Evolutionary conservation across 108 stramenopile genomes (phyloP).

Genomic region (Nitzschia sp.): DNA sequence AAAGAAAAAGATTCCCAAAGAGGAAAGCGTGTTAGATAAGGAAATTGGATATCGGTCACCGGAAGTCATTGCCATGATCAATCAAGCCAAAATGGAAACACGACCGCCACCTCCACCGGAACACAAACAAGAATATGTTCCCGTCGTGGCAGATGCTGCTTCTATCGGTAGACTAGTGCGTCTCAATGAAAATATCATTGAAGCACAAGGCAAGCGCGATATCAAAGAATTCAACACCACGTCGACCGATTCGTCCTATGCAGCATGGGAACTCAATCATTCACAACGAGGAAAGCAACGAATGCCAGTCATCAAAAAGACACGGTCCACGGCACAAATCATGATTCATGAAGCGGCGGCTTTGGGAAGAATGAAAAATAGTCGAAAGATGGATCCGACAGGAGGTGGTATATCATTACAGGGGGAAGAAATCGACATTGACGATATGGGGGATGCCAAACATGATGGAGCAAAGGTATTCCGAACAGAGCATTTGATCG

Average conservation of each 20-base stretch:
- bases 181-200: slow-evolving; percentile 17
- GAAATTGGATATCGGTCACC: slow-evolving; percentile 21
- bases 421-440: slow-evolving; percentile 23
- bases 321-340: slow-evolving; percentile 1
- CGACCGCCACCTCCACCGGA: slow-evolving; percentile 22
- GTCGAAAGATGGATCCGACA: background rate
- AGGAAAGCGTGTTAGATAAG: slow-evolving; percentile 11
- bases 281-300: background rate
- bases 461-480: slow-evolving; percentile 16
- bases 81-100: slow-evolving; percentile 22
- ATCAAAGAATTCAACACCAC: slow-evolving; percentile 2
- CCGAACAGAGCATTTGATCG: slow-evolving; percentile 26
- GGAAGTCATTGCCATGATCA: slow-evolving; percentile 1
- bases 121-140: slow-evolving; percentile 19
- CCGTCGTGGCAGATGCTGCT: slow-evolving; percentile 11
- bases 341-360: slow-evolving; percentile 30
- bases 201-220: slow-evolving; percentile 19
- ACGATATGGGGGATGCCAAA: slow-evolving; percentile 22
- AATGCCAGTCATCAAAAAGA: background rate
- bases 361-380: slow-evolving; percentile 21
- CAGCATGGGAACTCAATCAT: slow-evolving; percentile 12
- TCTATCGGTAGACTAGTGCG: slow-evolving; percentile 16
- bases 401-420: background rate
- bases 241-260: slow-evolving; percentile 9
- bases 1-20: background rate